A percentile compares a stretch with the other conserved stretches of the same genome.
phyloP scores from a whole-genome alignment of 495 filamentous ascomycete genomes.

The Delitschia confertaspora region DNA sequence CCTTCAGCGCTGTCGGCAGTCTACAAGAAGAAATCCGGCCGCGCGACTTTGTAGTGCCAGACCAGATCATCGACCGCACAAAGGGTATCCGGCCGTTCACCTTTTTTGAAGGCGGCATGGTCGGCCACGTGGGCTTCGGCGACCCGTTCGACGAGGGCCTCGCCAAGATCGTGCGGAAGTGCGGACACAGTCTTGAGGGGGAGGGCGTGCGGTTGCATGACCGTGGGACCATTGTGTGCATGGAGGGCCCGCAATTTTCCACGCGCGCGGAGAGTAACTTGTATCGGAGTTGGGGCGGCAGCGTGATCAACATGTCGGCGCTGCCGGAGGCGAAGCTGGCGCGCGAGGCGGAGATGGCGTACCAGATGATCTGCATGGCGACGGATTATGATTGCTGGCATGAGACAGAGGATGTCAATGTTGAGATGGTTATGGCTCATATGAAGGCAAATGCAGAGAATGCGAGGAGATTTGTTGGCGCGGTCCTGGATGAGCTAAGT shows the following conservation, averaged over 20 bases:
- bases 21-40: slow-evolving; percentile 85
- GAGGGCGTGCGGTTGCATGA: slow-evolving; percentile 72
- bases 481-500: slow-evolving; percentile 76
- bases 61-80: slow-evolving; percentile 96
- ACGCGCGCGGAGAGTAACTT: slow-evolving; percentile 93
- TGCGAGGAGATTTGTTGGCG: slow-evolving; percentile 72
- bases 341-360: slow-evolving; percentile 88
- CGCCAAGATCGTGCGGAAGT: slow-evolving; percentile 59
- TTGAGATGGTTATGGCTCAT: slow-evolving; percentile 94
- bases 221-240: slow-evolving; percentile 75
- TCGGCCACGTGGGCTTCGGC: slow-evolving; percentile 90
- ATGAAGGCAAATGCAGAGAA: slow-evolving; percentile 90
- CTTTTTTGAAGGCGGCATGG: slow-evolving; percentile 89
- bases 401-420: slow-evolving; percentile 61
- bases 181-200: slow-evolving; percentile 66
- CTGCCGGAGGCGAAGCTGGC: slow-evolving; percentile 96
- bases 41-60: slow-evolving; percentile 90
- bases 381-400: slow-evolving; percentile 99
- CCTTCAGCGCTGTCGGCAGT: slow-evolving; percentile 91
- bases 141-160: slow-evolving; percentile 85
- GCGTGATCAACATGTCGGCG: slow-evolving; percentile 93
- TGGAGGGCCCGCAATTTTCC: slow-evolving; percentile 95
- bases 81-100: slow-evolving; percentile 81
- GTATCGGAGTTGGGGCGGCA: slow-evolving; percentile 86
- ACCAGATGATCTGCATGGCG: slow-evolving; percentile 98